A percentile compares a stretch with the other conserved stretches of the same genome.
phyloP scores from a whole-genome alignment of 805 yeast genomes.

The Kluyveromyces siamensis region DNA sequence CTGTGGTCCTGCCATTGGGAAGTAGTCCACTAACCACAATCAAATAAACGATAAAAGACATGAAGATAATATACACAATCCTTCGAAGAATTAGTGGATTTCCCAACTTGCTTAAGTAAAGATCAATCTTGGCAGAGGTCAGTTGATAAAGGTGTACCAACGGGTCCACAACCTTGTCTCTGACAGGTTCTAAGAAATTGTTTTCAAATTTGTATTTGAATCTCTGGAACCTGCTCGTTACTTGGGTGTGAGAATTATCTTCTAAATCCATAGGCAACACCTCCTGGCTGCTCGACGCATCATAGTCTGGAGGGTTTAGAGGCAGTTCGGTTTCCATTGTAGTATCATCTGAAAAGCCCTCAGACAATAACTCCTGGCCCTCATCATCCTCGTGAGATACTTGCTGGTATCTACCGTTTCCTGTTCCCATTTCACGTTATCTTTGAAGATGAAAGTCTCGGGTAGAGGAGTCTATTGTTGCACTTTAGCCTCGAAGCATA shows the following conservation, averaged over 20 bases:
- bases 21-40: constrained; percentile 50
- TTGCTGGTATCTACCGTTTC: constrained; percentile 8
- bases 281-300: constrained; percentile 2
- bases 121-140: constrained; percentile 41
- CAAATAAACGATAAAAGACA: constrained; percentile 49
- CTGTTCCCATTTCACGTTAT: constrained; percentile 2
- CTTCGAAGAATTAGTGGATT: constrained; percentile 80
- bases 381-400: constrained; percentile 11
- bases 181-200: constrained; percentile 32
- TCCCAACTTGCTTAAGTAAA: constrained; percentile 55
- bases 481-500: too few species aligned
- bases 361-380: background rate
- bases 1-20: constrained; percentile 33
- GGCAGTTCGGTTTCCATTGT: constrained; percentile 16
- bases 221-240: constrained; percentile 9
- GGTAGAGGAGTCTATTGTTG: constrained; percentile 1
- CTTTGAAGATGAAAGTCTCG: background rate
- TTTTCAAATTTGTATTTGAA: constrained; percentile 19
- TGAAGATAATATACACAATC: constrained; percentile 56
- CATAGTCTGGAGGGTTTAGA: constrained; percentile 26
- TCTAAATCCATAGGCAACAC: constrained; percentile 34
- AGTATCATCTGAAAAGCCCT: background rate
- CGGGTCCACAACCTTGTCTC: constrained; percentile 37
- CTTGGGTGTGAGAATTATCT: constrained; percentile 19
- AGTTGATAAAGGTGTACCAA: constrained; percentile 31